These are phyloP conservation scores for Schizonepeta tenuifolia DNA, from an alignment of 257 asterid genomes.

Conservation along the genomic window DNA sequence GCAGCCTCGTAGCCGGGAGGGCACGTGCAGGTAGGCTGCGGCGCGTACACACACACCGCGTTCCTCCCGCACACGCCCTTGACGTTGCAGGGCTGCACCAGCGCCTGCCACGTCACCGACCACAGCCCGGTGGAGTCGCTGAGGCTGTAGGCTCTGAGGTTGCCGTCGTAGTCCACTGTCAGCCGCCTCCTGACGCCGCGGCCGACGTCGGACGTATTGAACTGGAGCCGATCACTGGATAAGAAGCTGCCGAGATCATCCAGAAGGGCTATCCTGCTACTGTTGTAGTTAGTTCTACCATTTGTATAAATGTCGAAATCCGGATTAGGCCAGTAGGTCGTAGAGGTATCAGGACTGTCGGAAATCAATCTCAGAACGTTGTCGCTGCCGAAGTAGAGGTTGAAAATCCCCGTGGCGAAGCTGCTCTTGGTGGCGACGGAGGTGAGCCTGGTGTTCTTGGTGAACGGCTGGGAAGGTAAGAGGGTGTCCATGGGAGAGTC, in stretches of 20 bases:
- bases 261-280: constrained; percentile 59
- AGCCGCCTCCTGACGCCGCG: constrained; percentile 55
- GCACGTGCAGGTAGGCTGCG: constrained; percentile 51
- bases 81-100: constrained; percentile 52
- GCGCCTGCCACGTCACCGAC: constrained; percentile 65
- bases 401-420: constrained; percentile 58
- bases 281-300: constrained; percentile 67
- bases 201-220: constrained; percentile 62
- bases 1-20: constrained; percentile 55
- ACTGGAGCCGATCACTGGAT: constrained; percentile 57
- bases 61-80: constrained; percentile 72
- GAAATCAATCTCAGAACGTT: constrained; percentile 60
- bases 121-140: constrained; percentile 57
- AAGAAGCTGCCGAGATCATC: constrained; percentile 56
- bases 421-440: constrained; percentile 49
- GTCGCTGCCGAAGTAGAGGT: constrained; percentile 59
- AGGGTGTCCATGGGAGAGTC: constrained; percentile 69
- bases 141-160: constrained; percentile 66
- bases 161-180: constrained; percentile 69
- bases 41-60: constrained; percentile 55
- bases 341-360: constrained; percentile 62
- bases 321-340: constrained; percentile 71
- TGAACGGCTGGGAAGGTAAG: constrained; percentile 59
- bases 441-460: constrained; percentile 55
- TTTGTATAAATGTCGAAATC: constrained; percentile 29